A percentile compares a stretch with the other conserved stretches of the same genome.
These are phyloP conservation scores for Tanacetum coccineum DNA, from an alignment of 129 eudicot species.

Conservation along the genomic window DNA sequence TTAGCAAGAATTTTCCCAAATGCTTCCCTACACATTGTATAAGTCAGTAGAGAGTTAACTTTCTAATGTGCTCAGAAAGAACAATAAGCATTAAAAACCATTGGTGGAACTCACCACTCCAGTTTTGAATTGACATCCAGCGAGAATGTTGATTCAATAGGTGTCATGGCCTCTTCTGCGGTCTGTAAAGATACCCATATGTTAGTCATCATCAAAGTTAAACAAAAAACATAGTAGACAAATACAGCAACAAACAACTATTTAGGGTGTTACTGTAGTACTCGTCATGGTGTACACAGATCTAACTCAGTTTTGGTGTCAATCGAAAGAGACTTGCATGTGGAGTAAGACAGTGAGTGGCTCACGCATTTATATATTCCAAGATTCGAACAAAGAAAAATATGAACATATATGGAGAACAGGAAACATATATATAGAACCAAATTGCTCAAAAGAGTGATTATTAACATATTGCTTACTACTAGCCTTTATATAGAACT, in stretches of 20 bases:
- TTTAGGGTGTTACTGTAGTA: neutral
- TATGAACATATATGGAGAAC: neutral
- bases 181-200: slow-evolving; percentile 50
- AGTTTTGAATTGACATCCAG: slow-evolving; percentile 85
- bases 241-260: slow-evolving; percentile 13
- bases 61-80: slow-evolving; percentile 8
- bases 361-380: slow-evolving; percentile 9
- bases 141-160: slow-evolving; percentile 95
- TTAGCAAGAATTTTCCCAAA: slow-evolving; percentile 94
- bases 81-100: neutral
- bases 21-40: slow-evolving; percentile 70
- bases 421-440: slow-evolving; percentile 10
- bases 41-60: neutral
- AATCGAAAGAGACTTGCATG: neutral
- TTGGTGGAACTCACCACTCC: slow-evolving; percentile 61
- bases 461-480: neutral
- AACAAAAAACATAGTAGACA: slow-evolving; percentile 11
- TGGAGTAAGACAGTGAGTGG: neutral
- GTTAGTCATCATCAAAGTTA: slow-evolving; percentile 9
- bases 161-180: slow-evolving; percentile 99
- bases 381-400: slow-evolving; percentile 13
- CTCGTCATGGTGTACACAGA: too few relatives aligned
- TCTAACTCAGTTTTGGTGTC: neutral
- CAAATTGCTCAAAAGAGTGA: neutral
- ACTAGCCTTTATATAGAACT: neutral